Evolutionary conservation across 225 moss, liverwort and hornwort genomes (phyloP).

Genomic region (Rhytidiadelphus loreus): DNA sequence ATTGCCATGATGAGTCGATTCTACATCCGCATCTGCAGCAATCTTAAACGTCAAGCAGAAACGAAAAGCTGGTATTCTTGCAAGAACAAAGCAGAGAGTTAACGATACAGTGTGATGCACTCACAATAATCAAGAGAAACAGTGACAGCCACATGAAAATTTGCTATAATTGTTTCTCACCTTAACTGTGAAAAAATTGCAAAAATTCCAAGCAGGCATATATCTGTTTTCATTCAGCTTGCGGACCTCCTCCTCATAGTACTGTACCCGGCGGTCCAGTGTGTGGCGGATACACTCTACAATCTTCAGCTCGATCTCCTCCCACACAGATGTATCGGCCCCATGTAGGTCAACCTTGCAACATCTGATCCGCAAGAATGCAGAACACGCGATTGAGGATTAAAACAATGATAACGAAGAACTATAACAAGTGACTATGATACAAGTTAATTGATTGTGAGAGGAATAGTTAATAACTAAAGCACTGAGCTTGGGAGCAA

Average conservation of each 20-base stretch:
- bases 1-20: background rate
- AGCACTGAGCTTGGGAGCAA: background rate
- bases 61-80: background rate
- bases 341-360: slow-evolving; percentile 77
- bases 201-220: slow-evolving; percentile 84
- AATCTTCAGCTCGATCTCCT: slow-evolving; percentile 83
- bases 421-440: background rate
- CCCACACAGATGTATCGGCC: slow-evolving; percentile 68
- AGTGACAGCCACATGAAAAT: background rate
- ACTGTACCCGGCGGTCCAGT: slow-evolving; percentile 80
- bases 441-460: background rate
- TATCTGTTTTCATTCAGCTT: slow-evolving; percentile 80
- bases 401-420: background rate
- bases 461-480: background rate
- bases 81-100: background rate
- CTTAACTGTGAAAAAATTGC: slow-evolving; percentile 92
- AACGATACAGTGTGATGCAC: background rate
- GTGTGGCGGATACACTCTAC: slow-evolving; percentile 89
- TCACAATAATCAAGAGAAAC: background rate
- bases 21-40: background rate
- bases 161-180: slow-evolving; percentile 13
- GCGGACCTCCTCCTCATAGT: slow-evolving; percentile 94
- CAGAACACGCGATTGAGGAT: background rate
- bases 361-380: slow-evolving; percentile 51
- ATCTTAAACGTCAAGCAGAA: background rate